Evolutionary conservation across 805 yeast species (phyloP), one percentile per base, ranked within the genome.

Genomic region (Candida nemodendra): DNA sequence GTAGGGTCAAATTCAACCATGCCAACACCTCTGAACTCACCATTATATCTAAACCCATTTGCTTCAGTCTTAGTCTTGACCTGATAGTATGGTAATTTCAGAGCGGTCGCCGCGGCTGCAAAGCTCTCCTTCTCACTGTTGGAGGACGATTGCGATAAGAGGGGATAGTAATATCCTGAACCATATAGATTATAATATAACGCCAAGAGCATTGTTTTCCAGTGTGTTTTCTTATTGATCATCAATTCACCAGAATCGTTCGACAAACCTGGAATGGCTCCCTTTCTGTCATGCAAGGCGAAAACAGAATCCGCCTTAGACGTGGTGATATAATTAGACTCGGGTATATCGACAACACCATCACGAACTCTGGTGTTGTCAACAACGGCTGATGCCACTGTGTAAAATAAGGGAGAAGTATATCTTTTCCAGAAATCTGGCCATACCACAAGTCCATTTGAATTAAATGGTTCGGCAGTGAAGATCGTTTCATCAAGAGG

Each of bases 361-460:
- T 68, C 65, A 14, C 68, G 65, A 1, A 61, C 51, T 18, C 60
- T 61, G 7, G 48, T 53, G 48, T 57, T 62, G 28, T 57, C 66
- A 6, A 68, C 53, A 18, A 54, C 57, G 9, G 71, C 57, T 1
- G 74, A 80, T 0, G 83, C 80, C 44, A 84, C 75, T 14, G 74
- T 68, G 57, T 83, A 87, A 53, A 74, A 81, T 22, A 64, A 62
- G 5, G 95, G 95, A 2, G 84, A 74, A 3, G 89, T 84, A 6
- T 81, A 75, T 46, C 95, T 71, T 54, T 76, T 73, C 89, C 93
- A 84, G 57, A 78, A 84, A 61, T 85, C 95, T 4, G 91, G 90
- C 91, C 95, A 87, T 6, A 75, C 60, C 18, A 82, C 69, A 45
- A 82, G 59, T 3, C 88, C 88, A 15, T 65, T 56, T 5, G 69